Base-by-base conservation (phyloP, 805 yeast species). In the Debaryomyces prosopidis region DNA sequence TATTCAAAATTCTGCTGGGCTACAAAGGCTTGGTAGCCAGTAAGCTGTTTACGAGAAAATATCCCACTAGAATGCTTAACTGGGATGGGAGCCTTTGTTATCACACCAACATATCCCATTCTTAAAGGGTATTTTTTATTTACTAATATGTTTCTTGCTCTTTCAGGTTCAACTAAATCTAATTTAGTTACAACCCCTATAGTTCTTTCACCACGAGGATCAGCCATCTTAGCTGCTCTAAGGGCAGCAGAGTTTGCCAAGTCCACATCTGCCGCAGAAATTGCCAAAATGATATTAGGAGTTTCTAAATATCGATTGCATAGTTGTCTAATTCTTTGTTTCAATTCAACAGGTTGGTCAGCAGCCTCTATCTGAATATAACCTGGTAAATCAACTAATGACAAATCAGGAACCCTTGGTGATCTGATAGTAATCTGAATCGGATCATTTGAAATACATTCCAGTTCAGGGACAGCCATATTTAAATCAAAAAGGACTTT, bases 51-150 rank as follows among this genome's bases (percentile, higher is more conserved):
- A 49, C 85, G 72, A 15, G 68, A 57, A 64, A 84, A 84, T 11
- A 86, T 58, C 9, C 59, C 54, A 12, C 51, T 20, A 14, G 47
- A 46, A 3, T 58, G 20, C 7, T 45, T 48, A 16, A 49, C 45
- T 0, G 79, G 66, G 15, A 59, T 69, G 5, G 94, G 96, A 0
- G 87, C 78, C 52, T 82, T 87, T 1, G 97, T 88, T 15, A 95
- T 85, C n/a, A 95, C 98, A 46, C 99, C 99, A 16, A 94, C 98
- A 62, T 94, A 94, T 0, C 99, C 99, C 96, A 94, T 88, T 56
- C 79, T 83, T 49, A 94, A 71, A 0, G 99, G 98, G 58, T 95
- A 95, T 57, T 84, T 87, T 51, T 77, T 82, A 65, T 92, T 92
- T 23, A 79, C 76, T 48, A 94, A 70, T 16, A 88, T 79, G 6